Base-by-base conservation (phyloP, 805 yeast genomes). In the baker's yeast (Saccharomyces cerevisiae) region DNA sequence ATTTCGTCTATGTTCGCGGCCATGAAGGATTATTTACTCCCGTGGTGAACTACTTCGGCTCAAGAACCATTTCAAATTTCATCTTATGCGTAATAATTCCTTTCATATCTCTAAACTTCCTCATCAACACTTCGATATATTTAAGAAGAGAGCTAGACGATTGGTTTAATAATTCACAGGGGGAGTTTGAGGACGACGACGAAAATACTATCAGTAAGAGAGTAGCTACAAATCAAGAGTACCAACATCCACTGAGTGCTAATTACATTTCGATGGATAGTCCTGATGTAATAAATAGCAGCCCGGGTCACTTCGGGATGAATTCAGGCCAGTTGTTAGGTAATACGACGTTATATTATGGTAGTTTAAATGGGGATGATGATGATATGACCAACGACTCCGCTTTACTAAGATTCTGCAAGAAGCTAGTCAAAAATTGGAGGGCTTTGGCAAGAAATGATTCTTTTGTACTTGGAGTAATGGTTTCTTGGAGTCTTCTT, bases 1-100 rank as follows among this genome's bases (percentile, higher is more conserved):
- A 74, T 52, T 73, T 74, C 66, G 71, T 73, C 41, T 75, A 71
- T 57, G 72, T 72, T 1, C 75, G 75, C 2, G 70, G 66, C 1
- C 67, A 73, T 46, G 63, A 63, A 30, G 61, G 61, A 14, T 59
- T 69, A 41, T 61, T 66, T 48, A 68, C 75, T 13, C 59, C 65
- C 4, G 55, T 59, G 2, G 67, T 70, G 6, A 71, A 67, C 51
- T 68, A 61, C 51, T 73, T 65, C 57, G 76, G 73, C 22, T 63
- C 67, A 47, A 68, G 64, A 55, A 59, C 66, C 2, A 59, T 73
- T 47, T 26, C 55, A 14, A 48, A 56, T 24, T 75, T 72, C 54
- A 47, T 69, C 14, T n/a, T 70, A 4, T 57, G 58, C 24, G 56
- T 71, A 1, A 61, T 74, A 11, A 5, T 67, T 2, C 76, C 77